Evolutionary conservation across 2,329 filamentous ascomycete genomes (phyloP).

Genomic region (Epichloe sylvatica): DNA sequence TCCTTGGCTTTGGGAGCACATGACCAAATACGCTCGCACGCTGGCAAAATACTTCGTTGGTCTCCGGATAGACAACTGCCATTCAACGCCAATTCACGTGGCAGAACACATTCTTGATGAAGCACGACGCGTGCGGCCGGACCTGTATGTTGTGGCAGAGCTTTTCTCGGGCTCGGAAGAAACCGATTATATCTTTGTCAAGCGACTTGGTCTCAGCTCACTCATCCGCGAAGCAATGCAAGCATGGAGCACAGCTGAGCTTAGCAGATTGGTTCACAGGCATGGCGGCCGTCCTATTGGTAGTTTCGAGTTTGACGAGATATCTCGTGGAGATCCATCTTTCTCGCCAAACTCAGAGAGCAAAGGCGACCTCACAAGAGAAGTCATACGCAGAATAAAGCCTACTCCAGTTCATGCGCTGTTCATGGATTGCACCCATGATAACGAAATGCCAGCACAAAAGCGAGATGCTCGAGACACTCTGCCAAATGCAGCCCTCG

Average conservation of each 20-base stretch:
- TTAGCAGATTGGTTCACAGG: slow-evolving; percentile 83
- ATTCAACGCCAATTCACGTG: slow-evolving; percentile 88
- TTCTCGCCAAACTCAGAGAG: slow-evolving; percentile 15
- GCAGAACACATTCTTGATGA: slow-evolving; percentile 91
- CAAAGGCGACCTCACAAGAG: slow-evolving; percentile 29
- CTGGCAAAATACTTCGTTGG: slow-evolving; percentile 92
- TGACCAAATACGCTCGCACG: slow-evolving; percentile 81
- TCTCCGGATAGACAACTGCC: slow-evolving; percentile 95
- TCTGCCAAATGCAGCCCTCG: slow-evolving; percentile 81
- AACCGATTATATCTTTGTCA: slow-evolving; percentile 92
- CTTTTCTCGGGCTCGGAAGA: slow-evolving; percentile 92
- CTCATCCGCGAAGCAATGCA: slow-evolving; percentile 98
- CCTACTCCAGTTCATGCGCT: slow-evolving; percentile 82
- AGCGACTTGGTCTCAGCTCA: slow-evolving; percentile 77
- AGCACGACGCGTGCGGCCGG: slow-evolving; percentile 73
- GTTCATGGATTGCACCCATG: slow-evolving; percentile 99
- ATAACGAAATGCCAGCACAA: slow-evolving; percentile 92
- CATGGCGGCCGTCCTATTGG: slow-evolving; percentile 91
- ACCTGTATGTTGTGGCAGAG: slow-evolving; percentile 86
- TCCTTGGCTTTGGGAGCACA: slow-evolving; percentile 89
- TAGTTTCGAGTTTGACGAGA: slow-evolving; percentile 89
- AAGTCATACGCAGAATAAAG: slow-evolving; percentile 68
- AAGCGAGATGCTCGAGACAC: slow-evolving; percentile 91
- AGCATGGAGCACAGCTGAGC: slow-evolving; percentile 85
- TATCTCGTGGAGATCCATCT: slow-evolving; percentile 45